phyloP scores from a whole-genome alignment of 768 basidiomycete genomes.

The Thelephora ganbajun region DNA sequence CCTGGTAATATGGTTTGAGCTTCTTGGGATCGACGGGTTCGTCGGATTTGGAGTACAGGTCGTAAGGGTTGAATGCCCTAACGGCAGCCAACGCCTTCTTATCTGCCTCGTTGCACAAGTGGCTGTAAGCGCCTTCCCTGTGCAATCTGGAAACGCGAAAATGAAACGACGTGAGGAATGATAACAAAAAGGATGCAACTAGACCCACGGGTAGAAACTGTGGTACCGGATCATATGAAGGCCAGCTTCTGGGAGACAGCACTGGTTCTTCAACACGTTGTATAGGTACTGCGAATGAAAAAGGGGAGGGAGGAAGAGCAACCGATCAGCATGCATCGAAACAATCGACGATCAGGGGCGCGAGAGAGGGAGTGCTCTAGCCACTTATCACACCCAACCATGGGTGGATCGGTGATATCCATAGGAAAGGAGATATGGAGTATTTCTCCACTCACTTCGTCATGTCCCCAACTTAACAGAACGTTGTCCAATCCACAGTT shows the following conservation, averaged over 20 bases:
- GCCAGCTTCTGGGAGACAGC: conserved; percentile 64
- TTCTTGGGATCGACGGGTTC: conserved; percentile 43
- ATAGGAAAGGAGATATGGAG: conserved; percentile 11
- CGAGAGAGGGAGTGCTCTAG: background rate
- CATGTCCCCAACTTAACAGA: conserved; percentile 86
- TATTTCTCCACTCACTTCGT: conserved; percentile 40
- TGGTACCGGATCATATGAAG: conserved; percentile 91
- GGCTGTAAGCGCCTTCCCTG: conserved; percentile 70
- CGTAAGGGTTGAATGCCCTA: conserved; percentile 85
- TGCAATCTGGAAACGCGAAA: conserved; percentile 49
- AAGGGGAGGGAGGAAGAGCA: background rate
- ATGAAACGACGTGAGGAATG: background rate
- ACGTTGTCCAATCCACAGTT: conserved; percentile 77
- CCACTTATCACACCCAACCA: conserved; percentile 2
- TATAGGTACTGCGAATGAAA: conserved; percentile 52
- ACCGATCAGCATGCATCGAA: background rate
- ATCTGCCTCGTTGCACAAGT: conserved; percentile 69
- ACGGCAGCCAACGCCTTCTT: conserved; percentile 53
- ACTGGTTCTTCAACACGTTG: conserved; percentile 72
- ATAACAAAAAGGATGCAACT: background rate
- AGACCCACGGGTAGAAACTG: conserved; percentile 73
- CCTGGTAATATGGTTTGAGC: conserved; percentile 74
- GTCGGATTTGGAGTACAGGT: conserved; percentile 85
- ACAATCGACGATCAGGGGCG: background rate
- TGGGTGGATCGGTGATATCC: background rate